These are phyloP conservation scores for Populus deltoides DNA, from an alignment of 345 rosid genomes.

Conservation along the genomic window DNA sequence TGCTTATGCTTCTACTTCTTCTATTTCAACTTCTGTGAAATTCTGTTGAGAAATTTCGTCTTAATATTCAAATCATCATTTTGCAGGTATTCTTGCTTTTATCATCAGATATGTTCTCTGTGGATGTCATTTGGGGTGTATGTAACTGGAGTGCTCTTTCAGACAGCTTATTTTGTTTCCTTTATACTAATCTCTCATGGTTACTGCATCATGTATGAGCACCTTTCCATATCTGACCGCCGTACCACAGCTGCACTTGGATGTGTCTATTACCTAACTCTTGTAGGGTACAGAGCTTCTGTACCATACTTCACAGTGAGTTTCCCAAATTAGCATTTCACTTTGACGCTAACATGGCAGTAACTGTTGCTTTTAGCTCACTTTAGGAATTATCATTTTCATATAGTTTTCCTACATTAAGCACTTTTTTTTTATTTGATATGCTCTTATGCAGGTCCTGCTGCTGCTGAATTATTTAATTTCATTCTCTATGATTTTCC, in stretches of 20 bases:
- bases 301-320: conserved; percentile 87
- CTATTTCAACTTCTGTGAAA: neutral
- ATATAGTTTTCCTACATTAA: neutral
- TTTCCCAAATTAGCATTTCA: conserved; percentile 4
- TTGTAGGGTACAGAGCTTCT: conserved; percentile 91
- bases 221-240: conserved; percentile 69
- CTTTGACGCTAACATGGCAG: neutral
- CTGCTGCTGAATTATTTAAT: conserved; percentile 73
- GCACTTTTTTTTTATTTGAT: conserved; percentile 8
- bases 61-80: neutral
- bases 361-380: conserved; percentile 1
- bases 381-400: neutral
- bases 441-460: conserved; percentile 52
- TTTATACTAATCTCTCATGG: conserved; percentile 92
- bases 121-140: conserved; percentile 98
- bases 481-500: conserved; percentile 78
- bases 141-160: conserved; percentile 86
- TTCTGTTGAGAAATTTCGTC: neutral
- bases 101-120: conserved; percentile 74
- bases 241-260: conserved; percentile 83
- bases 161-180: conserved; percentile 83
- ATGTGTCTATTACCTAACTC: conserved; percentile 78
- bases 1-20: neutral
- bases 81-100: conserved; percentile 85
- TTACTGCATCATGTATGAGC: conserved; percentile 84